phyloP scores from a whole-genome alignment of 805 yeast species.

The Novakomyces olei region DNA sequence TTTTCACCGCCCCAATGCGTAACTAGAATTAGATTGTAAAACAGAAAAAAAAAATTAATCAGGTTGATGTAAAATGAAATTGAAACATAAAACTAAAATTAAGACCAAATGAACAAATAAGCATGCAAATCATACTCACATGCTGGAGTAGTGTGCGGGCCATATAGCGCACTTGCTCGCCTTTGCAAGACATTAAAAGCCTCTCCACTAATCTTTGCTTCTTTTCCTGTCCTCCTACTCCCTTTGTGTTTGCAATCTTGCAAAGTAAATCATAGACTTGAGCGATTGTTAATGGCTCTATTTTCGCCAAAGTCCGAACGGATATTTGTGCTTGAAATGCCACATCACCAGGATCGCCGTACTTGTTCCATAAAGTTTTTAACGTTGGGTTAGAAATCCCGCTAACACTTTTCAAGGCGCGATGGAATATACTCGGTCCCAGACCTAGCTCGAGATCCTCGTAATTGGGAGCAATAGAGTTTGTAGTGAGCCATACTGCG shows the following conservation, averaged over 20 bases:
- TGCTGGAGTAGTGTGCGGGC: constrained; percentile 10
- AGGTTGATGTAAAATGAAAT: too few relatives aligned
- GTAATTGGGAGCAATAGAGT: constrained; percentile 11
- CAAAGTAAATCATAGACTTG: constrained; percentile 9
- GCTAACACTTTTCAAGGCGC: constrained; percentile 8
- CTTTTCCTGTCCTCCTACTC: constrained; percentile 9
- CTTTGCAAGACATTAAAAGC: constrained; percentile 9
- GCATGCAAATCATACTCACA: too few relatives aligned
- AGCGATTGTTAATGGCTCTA: constrained; percentile 8
- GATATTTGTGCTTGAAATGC: constrained; percentile 12
- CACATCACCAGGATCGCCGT: constrained; percentile 13
- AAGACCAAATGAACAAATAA: too few relatives aligned
- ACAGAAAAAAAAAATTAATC: too few relatives aligned
- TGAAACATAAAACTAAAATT: too few relatives aligned
- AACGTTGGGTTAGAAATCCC: constrained; percentile 9
- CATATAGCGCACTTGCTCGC: constrained; percentile 12
- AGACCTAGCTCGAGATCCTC: constrained; percentile 9
- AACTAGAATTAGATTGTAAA: too few relatives aligned
- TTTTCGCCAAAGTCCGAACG: constrained; percentile 9
- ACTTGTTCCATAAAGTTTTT: constrained; percentile 6
- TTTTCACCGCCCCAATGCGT: constrained; percentile 12
- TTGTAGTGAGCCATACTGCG: constrained; percentile 11
- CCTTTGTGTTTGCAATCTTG: constrained; percentile 10
- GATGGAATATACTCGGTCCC: constrained; percentile 9
- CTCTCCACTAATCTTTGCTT: constrained; percentile 9